These are phyloP conservation scores for Phytophthora crassamura DNA, from an alignment of 352 stramenopile genomes.

Conservation along the genomic window DNA sequence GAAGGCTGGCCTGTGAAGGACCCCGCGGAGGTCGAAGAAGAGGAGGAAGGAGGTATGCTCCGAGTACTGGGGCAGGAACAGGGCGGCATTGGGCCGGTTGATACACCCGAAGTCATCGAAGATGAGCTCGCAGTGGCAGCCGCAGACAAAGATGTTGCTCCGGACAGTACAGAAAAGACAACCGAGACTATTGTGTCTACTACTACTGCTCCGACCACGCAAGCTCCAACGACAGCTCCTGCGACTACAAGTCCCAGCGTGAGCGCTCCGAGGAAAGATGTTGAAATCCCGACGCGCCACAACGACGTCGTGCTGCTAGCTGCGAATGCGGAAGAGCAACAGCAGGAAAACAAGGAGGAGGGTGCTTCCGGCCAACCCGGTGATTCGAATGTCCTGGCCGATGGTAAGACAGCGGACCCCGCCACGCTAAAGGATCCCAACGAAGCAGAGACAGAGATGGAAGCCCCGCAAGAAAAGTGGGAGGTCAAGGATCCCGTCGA, in stretches of 20 bases:
- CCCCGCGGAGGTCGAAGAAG: background rate
- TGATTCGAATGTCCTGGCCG: slow-evolving; percentile 4
- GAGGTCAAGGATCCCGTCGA: slow-evolving; percentile 13
- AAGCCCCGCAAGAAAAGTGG: slow-evolving; percentile 29
- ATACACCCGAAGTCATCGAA: slow-evolving; percentile 5
- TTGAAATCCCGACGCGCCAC: slow-evolving; percentile 12
- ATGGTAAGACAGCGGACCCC: background rate
- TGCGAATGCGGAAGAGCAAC: background rate
- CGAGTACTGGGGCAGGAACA: slow-evolving; percentile 7
- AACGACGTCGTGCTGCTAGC: slow-evolving; percentile 15
- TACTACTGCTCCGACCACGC: background rate
- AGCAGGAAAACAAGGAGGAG: slow-evolving; percentile 9
- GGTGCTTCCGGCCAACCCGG: background rate
- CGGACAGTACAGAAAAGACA: background rate
- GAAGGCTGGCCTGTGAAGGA: slow-evolving; percentile 28
- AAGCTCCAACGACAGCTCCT: background rate
- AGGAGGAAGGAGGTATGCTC: background rate
- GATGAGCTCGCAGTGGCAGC: slow-evolving; percentile 4
- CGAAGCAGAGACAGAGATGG: slow-evolving; percentile 19
- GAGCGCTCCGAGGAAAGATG: background rate
- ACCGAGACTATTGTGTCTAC: background rate
- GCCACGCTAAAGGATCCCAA: slow-evolving; percentile 15
- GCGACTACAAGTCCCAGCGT: slow-evolving; percentile 1
- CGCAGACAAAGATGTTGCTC: background rate
- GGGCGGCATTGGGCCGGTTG: slow-evolving; percentile 2